Conservation (phyloP, 2,329 filamentous ascomycete species). For the Lizonia empirigonia region DNA sequence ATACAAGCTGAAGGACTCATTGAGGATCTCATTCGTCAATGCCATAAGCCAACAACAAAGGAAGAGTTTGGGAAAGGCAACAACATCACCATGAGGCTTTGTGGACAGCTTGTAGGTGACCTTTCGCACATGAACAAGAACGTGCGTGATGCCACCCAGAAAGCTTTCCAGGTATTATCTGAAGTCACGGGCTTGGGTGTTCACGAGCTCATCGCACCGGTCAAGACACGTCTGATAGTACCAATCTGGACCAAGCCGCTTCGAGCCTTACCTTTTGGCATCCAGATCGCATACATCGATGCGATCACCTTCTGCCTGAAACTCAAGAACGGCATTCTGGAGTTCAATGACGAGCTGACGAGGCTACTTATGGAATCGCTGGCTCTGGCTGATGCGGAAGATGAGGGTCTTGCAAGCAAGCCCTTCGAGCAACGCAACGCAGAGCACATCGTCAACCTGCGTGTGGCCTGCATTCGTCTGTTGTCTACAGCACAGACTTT, state of each 20-base stretch:
- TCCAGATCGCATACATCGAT: slow-evolving; percentile 98
- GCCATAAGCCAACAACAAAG: slow-evolving; percentile 79
- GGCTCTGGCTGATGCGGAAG: slow-evolving; percentile 90
- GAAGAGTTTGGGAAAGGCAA: slow-evolving; percentile 74
- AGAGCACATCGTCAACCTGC: slow-evolving; percentile 86
- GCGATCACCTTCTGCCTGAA: slow-evolving; percentile 94
- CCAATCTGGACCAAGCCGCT: slow-evolving; percentile 96
- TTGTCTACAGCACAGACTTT: slow-evolving; percentile 92
- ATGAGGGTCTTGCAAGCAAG: slow-evolving; percentile 84
- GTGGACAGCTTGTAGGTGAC: slow-evolving; percentile 83
- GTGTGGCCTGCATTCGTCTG: slow-evolving; percentile 91
- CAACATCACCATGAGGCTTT: slow-evolving; percentile 74
- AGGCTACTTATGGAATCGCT: slow-evolving; percentile 91
- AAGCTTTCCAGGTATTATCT: slow-evolving; percentile 79
- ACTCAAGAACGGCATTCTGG: slow-evolving; percentile 84
- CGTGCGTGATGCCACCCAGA: slow-evolving; percentile 85
- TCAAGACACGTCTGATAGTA: slow-evolving; percentile 85
- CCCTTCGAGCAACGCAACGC: slow-evolving; percentile 94
- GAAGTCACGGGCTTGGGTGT: slow-evolving; percentile 78
- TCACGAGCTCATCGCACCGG: slow-evolving; percentile 85
- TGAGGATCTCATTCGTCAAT: slow-evolving; percentile 76
- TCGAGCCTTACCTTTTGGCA: slow-evolving; percentile 87
- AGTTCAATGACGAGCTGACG: slow-evolving; percentile 90
- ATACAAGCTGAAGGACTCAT: slow-evolving; percentile 82
- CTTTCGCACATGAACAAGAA: slow-evolving; percentile 95